Percentiles rank a stretch among this genome's conserved stretches.
Evolutionary conservation across 441 rosid species (phyloP).

Genomic region (Gossypium laxum): DNA sequence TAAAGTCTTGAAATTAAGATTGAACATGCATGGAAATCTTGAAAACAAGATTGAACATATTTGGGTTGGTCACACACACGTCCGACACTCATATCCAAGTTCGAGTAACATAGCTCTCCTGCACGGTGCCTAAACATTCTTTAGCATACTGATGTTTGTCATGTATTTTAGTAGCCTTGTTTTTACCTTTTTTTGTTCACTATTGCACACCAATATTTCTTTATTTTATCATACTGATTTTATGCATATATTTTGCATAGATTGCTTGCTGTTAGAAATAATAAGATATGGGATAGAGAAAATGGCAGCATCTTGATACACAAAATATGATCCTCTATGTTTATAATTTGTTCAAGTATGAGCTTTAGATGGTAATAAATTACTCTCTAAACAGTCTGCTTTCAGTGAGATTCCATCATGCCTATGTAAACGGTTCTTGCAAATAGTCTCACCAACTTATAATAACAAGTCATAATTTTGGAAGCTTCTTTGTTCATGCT

Average conservation of each 20-base stretch:
- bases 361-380: background rate
- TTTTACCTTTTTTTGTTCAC: background rate
- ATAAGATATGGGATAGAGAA: background rate
- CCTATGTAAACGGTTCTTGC: background rate
- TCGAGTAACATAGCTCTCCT: background rate
- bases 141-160: constrained; percentile 1
- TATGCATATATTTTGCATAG: background rate
- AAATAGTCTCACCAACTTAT: background rate
- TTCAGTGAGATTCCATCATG: background rate
- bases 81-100: no score
- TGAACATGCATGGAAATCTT: no score
- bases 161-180: background rate
- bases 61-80: no score
- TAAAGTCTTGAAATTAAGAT: no score
- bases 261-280: background rate
- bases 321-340: background rate
- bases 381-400: background rate
- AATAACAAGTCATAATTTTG: background rate
- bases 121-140: background rate
- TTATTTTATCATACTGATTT: background rate
- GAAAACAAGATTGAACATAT: no score
- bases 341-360: background rate
- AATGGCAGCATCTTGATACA: background rate
- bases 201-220: background rate
- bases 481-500: background rate